phyloP scores from a whole-genome alignment of 2,329 filamentous ascomycete genomes.

The Talaromyces marneffei region DNA sequence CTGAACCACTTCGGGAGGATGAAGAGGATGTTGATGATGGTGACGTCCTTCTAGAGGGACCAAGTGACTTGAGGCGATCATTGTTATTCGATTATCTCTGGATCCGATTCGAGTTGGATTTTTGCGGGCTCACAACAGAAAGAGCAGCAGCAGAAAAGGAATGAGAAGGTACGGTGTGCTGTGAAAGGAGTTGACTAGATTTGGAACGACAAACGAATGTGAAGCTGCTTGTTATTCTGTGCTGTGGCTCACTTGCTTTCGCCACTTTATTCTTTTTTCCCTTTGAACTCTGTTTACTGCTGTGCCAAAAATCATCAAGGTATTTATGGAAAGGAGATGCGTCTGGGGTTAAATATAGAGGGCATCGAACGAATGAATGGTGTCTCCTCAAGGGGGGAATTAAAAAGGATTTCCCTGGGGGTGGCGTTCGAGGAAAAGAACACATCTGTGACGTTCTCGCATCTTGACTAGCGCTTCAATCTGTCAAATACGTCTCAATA shows the following conservation, averaged over 20 bases:
- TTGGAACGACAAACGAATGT: background rate
- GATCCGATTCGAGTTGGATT: background rate
- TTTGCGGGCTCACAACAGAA: background rate
- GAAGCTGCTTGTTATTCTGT: background rate
- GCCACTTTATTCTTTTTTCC: background rate
- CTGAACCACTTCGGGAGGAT: conserved; percentile 10
- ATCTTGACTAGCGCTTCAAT: conserved; percentile 1
- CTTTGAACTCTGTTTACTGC: background rate
- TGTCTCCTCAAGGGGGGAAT: background rate
- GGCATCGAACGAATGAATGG: background rate
- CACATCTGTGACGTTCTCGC: conserved; percentile 1
- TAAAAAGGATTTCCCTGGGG: background rate
- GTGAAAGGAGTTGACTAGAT: background rate
- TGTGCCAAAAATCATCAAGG: background rate
- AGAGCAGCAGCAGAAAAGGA: background rate
- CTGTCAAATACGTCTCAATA: conserved; percentile 8
- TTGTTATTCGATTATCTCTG: background rate
- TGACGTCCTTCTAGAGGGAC: conserved; percentile 3
- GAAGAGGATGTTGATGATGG: background rate
- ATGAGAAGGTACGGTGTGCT: background rate
- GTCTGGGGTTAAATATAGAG: background rate
- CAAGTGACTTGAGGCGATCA: conserved; percentile 12
- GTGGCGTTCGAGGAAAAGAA: conserved; percentile 5
- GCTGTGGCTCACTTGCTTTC: conserved; percentile 1
- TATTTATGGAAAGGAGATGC: background rate